A percentile compares a stretch with the other conserved stretches of the same genome.
Conservation (phyloP, 176 grass and related monocot species). For the Coix lacrymajobi region DNA sequence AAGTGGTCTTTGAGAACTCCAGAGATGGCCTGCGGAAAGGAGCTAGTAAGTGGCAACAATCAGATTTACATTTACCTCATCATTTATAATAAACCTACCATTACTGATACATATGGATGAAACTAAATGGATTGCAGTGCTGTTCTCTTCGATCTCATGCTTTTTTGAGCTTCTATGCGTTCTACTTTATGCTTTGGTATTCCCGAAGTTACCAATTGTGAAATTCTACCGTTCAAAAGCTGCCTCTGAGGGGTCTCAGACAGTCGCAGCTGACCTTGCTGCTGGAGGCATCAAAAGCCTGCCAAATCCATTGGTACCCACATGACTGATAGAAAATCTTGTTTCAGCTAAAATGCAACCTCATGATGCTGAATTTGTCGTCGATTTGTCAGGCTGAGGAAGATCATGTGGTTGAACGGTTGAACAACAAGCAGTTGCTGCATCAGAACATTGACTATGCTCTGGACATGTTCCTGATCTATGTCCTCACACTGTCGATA, state of each 20-base stretch:
- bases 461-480: slow-evolving; percentile 47
- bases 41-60: slow-evolving; percentile 42
- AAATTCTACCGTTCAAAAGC: slow-evolving; percentile 57
- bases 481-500: slow-evolving; percentile 58
- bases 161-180: slow-evolving; percentile 65
- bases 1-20: slow-evolving; percentile 63
- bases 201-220: slow-evolving; percentile 64
- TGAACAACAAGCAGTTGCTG: slow-evolving; percentile 53
- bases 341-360: background rate
- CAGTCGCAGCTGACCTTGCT: slow-evolving; percentile 12
- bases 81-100: background rate
- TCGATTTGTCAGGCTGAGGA: slow-evolving; percentile 38
- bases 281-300: slow-evolving; percentile 32
- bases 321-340: background rate
- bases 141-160: slow-evolving; percentile 54
- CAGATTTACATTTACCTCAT: background rate
- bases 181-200: slow-evolving; percentile 56
- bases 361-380: background rate
- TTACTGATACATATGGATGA: background rate
- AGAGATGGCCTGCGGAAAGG: slow-evolving; percentile 68
- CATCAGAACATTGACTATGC: slow-evolving; percentile 53
- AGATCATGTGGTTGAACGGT: slow-evolving; percentile 27
- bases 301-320: slow-evolving; percentile 1
- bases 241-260: slow-evolving; percentile 54
- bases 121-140: slow-evolving; percentile 29